Percentiles rank a stretch among this genome's conserved stretches.
Evolutionary conservation across 176 grass and related monocot genomes (phyloP).

Genomic region (Ananas comosus): DNA sequence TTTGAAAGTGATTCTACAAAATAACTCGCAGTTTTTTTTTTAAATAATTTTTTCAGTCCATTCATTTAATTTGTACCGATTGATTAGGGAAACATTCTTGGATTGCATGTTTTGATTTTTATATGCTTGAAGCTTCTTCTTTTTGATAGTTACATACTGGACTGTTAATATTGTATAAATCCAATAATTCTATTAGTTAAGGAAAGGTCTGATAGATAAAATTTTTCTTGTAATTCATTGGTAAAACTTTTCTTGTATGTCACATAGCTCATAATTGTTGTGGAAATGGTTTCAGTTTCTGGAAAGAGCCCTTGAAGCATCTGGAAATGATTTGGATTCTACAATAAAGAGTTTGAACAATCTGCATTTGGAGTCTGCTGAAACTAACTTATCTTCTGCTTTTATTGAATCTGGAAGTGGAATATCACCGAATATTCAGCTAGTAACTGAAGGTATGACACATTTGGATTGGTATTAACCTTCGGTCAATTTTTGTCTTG

Average conservation of each 20-base stretch:
- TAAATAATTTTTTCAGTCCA: no score
- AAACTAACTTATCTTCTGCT: conserved; percentile 28
- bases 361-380: conserved; percentile 42
- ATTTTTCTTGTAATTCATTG: neutral
- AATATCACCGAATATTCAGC: conserved; percentile 9
- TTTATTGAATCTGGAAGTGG: conserved; percentile 32
- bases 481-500: neutral
- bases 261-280: conserved; percentile 10
- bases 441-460: conserved; percentile 35
- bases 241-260: neutral
- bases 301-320: conserved; percentile 66
- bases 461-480: neutral
- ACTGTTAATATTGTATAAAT: neutral
- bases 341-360: conserved; percentile 74
- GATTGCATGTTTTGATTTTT: no score
- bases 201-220: neutral
- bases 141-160: neutral
- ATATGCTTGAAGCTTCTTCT: neutral
- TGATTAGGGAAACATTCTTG: no score
- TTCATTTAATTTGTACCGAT: no score
- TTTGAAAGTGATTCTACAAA: neutral
- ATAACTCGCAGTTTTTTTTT: no score
- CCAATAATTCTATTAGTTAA: neutral
- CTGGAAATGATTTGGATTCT: conserved; percentile 78
- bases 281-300: conserved; percentile 54